Percentiles rank a stretch among this genome's conserved stretches.
Conservation (phyloP, 805 yeast species). For the Candida parachauliodes region DNA sequence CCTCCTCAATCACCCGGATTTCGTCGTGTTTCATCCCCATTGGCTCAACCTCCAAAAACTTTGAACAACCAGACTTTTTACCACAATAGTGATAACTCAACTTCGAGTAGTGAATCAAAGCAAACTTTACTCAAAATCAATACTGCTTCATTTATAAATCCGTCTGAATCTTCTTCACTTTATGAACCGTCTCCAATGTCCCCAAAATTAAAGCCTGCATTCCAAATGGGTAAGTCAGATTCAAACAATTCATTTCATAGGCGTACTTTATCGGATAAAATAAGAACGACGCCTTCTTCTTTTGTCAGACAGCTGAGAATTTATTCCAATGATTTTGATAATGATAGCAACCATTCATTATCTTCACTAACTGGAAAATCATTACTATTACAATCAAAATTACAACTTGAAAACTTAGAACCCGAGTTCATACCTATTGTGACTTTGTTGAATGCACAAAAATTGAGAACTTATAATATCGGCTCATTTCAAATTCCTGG, state of each 20-base stretch:
- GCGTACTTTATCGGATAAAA: constrained; percentile 25
- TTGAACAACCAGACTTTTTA: not conserved
- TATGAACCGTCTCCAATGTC: constrained; percentile 4
- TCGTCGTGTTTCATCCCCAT: constrained; percentile 8
- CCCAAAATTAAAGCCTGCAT: constrained; percentile 2
- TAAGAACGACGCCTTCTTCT: constrained; percentile 32
- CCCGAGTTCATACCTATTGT: constrained; percentile 71
- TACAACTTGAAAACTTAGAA: constrained; percentile 37
- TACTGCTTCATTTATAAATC: not conserved
- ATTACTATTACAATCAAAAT: constrained; percentile 16
- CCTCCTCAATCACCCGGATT: constrained; percentile 1
- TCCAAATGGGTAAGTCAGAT: not conserved
- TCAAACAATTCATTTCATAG: constrained; percentile 10
- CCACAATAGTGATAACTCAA: not conserved
- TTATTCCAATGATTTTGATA: constrained; percentile 14
- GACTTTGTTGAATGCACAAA: constrained; percentile 67
- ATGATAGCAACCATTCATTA: constrained; percentile 11
- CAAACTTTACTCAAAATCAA: constrained; percentile 3
- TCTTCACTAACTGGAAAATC: constrained; percentile 10
- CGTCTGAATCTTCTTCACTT: constrained; percentile 5
- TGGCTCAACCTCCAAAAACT: constrained; percentile 11
- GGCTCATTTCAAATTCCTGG: constrained; percentile 43
- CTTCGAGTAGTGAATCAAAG: constrained; percentile 1
- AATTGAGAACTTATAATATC: constrained; percentile 57
- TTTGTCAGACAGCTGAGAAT: constrained; percentile 30